Evolutionary conservation across 352 stramenopile species (phyloP).

Genomic region (Phytophthora pini): DNA sequence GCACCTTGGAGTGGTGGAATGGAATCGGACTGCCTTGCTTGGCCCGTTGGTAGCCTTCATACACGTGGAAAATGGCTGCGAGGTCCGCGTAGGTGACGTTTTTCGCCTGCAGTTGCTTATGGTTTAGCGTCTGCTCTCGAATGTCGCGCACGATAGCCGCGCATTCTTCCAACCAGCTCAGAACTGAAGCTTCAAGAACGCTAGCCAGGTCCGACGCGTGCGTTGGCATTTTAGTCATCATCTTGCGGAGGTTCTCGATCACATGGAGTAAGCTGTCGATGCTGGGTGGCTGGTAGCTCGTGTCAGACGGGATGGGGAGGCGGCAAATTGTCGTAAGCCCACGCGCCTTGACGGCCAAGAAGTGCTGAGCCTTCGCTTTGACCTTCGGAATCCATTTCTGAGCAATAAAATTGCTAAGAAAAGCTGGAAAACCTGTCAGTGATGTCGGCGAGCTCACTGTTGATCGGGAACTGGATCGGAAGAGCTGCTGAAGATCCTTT

Average conservation of each 20-base stretch:
- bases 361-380: conserved; percentile 72
- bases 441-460: conserved; percentile 18
- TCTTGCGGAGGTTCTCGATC: conserved; percentile 63
- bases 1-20: conserved; percentile 58
- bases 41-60: conserved; percentile 67
- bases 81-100: conserved; percentile 69
- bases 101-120: conserved; percentile 57
- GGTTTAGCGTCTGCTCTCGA: conserved; percentile 76
- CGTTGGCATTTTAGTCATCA: conserved; percentile 78
- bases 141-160: conserved; percentile 77
- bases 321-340: conserved; percentile 50
- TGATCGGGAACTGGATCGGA: conserved; percentile 26
- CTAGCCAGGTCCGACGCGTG: conserved; percentile 63
- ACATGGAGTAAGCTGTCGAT: conserved; percentile 83
- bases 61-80: conserved; percentile 65
- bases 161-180: conserved; percentile 81
- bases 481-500: conserved; percentile 66
- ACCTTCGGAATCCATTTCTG: conserved; percentile 84
- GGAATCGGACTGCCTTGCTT: conserved; percentile 64
- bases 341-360: conserved; percentile 63
- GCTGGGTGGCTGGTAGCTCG: conserved; percentile 76
- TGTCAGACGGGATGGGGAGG: conserved; percentile 70
- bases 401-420: conserved; percentile 71
- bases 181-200: conserved; percentile 68
- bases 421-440: conserved; percentile 49